A percentile compares a stretch with the other conserved stretches of the same genome.
Conservation (phyloP, 192 early-diverging fungal species). For the Chytriomyces sp. region DNA sequence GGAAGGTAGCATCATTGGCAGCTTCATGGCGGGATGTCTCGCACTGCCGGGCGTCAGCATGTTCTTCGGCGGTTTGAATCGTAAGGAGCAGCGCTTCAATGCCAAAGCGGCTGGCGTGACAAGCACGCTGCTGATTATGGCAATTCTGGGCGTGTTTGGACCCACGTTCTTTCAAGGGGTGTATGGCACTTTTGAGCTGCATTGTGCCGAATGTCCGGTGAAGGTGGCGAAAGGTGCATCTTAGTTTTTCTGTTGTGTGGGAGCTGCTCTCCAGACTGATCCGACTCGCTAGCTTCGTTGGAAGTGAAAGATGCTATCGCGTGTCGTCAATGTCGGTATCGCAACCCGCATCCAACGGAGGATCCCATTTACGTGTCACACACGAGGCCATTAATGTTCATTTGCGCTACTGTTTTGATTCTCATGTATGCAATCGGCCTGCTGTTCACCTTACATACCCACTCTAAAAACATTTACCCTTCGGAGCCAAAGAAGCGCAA, state of each 20-base stretch:
- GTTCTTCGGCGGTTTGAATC: constrained; percentile 86
- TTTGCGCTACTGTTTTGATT: constrained; percentile 78
- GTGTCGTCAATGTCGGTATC: constrained; percentile 19
- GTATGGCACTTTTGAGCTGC: constrained; percentile 73
- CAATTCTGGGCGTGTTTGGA: constrained; percentile 87
- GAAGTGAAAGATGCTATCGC: background rate
- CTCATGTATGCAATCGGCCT: constrained; percentile 87
- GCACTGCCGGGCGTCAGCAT: constrained; percentile 93
- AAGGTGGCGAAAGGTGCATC: background rate
- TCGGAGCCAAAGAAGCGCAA: constrained; percentile 41
- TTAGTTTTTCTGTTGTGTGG: background rate
- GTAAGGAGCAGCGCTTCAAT: constrained; percentile 94
- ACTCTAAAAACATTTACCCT: constrained; percentile 77
- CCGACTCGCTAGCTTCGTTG: too few relatives aligned
- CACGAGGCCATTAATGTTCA: constrained; percentile 83
- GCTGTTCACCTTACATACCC: constrained; percentile 91
- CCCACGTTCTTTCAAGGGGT: constrained; percentile 94
- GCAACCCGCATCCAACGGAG: constrained; percentile 56
- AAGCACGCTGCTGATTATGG: constrained; percentile 92
- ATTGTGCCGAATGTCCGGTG: constrained; percentile 53
- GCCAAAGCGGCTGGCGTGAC: constrained; percentile 95
- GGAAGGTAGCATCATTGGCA: constrained; percentile 91
- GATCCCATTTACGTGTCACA: constrained; percentile 80
- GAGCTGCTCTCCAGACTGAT: background rate
- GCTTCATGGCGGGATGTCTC: constrained; percentile 84